A percentile compares a stretch with the other conserved stretches of the same genome.
phyloP scores from a whole-genome alignment of 2,329 filamentous ascomycete species.

The Fusarium sp. region DNA sequence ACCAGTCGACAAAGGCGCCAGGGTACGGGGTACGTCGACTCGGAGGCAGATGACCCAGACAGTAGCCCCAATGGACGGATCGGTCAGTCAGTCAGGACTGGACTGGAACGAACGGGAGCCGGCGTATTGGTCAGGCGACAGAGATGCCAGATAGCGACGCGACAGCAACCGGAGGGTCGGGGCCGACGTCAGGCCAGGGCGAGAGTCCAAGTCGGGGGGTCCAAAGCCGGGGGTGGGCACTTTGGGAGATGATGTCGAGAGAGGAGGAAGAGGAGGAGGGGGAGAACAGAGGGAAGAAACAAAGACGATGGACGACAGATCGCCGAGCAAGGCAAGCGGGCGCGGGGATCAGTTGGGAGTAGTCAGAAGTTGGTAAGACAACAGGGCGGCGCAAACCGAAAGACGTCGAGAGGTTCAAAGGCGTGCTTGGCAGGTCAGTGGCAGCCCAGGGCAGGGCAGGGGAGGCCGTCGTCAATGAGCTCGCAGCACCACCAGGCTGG shows the following conservation, averaged over 20 bases:
- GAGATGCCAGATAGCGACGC: constrained; percentile 35
- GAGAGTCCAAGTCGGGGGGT: constrained; percentile 10
- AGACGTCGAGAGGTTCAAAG: constrained; percentile 21
- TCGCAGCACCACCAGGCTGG: constrained; percentile 36
- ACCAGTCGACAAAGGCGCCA: constrained; percentile 32
- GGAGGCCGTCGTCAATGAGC: constrained; percentile 22
- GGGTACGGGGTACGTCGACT: constrained; percentile 31
- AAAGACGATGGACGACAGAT: constrained; percentile 17
- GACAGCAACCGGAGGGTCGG: constrained; percentile 37
- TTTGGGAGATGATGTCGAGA: background rate
- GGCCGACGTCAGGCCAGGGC: constrained; percentile 24
- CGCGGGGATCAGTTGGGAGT: constrained; percentile 27
- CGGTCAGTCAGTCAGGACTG: constrained; percentile 20
- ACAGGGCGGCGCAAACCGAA: constrained; percentile 22
- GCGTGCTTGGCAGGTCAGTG: constrained; percentile 28
- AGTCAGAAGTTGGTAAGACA: constrained; percentile 34
- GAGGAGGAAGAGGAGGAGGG: background rate
- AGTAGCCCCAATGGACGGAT: constrained; percentile 31
- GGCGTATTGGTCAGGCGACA: constrained; percentile 35
- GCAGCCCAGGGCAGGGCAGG: background rate
- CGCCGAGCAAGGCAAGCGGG: constrained; percentile 22
- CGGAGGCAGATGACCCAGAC: constrained; percentile 36
- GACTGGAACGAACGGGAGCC: constrained; percentile 23
- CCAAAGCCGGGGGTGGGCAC: background rate
- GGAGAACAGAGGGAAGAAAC: constrained; percentile 13